Base-by-base conservation (phyloP, 2,329 filamentous ascomycete species). In the Fusarium tupiense region DNA sequence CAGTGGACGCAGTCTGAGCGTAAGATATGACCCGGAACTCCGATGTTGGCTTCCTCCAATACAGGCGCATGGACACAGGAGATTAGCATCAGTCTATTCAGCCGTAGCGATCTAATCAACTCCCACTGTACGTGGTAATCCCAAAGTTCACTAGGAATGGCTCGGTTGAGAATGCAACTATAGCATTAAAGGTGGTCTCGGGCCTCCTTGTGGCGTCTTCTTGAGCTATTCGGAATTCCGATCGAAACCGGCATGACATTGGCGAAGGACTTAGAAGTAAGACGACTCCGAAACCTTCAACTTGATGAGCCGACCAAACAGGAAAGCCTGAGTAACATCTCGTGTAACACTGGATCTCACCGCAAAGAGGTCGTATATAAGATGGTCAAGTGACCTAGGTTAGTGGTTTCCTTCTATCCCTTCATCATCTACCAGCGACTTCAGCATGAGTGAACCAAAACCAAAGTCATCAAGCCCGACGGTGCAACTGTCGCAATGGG, bases 401-500 rank as follows among this genome's bases (percentile, higher is more conserved):
- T 17, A 26, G 31, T 20, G 29, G 8, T 17, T 5, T 29, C 14
- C 17, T 3, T 20, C 26, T 9, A 26, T 10, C 20, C 2, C 7
- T 20, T 35, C n/a, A 12, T 35, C 29, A 29, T 61, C 29, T n/a
- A 24, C 16, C 37, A 6, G 8, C 11, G 31, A 29, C 17, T 40
- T 40, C 31, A 35, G 6, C 22, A 61, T 63, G 61, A 16, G 14
- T 47, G 41, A 47, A 14, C 22, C 22, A 40, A n/a, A 19, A 6
- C 5, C 22, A 3, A n/a, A 40, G 24, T 26, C 52, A 29, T 13
- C 52, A 40, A 46, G 40, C 26, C 54, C 54, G 11, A 63, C 61
- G 4, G 19, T 61, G 26, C 61, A 63, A 22, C 26, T 63, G n/a
- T 63, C 61, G 7, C 61, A 33, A 61, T 63, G 61, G 54, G 54